These are phyloP conservation scores for Chaetomiaceae sp. DNA, from an alignment of 2,329 filamentous ascomycete species.

Conservation along the genomic window DNA sequence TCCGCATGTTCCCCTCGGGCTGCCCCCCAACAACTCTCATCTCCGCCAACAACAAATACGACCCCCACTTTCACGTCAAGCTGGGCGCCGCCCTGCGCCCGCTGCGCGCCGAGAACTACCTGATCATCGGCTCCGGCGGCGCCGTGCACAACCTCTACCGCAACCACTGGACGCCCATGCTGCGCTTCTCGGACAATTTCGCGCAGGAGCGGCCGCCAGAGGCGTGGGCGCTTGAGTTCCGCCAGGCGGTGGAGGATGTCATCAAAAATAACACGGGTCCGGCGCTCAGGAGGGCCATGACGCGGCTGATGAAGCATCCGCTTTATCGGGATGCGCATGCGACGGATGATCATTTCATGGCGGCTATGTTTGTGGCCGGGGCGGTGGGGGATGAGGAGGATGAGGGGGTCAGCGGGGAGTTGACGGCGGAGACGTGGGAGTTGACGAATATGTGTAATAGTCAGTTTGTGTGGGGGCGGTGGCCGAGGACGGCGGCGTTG, in stretches of 20 bases:
- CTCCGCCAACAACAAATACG: conserved; percentile 36
- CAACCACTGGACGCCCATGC: conserved; percentile 62
- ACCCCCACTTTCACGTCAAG: conserved; percentile 43
- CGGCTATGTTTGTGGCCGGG: conserved; percentile 3
- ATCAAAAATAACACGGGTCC: not conserved
- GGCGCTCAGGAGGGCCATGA: not conserved
- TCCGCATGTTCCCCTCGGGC: conserved; percentile 63
- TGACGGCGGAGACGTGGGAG: conserved; percentile 8
- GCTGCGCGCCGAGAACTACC: conserved; percentile 46
- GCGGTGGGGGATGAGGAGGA: conserved; percentile 7
- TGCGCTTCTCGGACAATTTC: conserved; percentile 59
- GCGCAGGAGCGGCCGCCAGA: conserved; percentile 56
- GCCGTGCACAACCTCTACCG: conserved; percentile 68
- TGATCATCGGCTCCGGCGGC: conserved; percentile 57
- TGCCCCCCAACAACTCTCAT: conserved; percentile 62
- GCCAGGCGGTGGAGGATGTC: conserved; percentile 41
- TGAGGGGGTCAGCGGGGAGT: not conserved
- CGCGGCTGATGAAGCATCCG: conserved; percentile 5
- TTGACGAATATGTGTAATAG: conserved; percentile 11
- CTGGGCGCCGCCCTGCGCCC: conserved; percentile 54
- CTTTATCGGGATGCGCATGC: conserved; percentile 6
- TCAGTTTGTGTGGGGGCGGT: conserved; percentile 7
- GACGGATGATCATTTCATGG: conserved; percentile 10
- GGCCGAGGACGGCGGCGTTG: not conserved
- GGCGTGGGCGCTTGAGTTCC: conserved; percentile 58